Conservation (phyloP, 2,329 filamentous ascomycete genomes). For the Colletotrichum sp. region DNA sequence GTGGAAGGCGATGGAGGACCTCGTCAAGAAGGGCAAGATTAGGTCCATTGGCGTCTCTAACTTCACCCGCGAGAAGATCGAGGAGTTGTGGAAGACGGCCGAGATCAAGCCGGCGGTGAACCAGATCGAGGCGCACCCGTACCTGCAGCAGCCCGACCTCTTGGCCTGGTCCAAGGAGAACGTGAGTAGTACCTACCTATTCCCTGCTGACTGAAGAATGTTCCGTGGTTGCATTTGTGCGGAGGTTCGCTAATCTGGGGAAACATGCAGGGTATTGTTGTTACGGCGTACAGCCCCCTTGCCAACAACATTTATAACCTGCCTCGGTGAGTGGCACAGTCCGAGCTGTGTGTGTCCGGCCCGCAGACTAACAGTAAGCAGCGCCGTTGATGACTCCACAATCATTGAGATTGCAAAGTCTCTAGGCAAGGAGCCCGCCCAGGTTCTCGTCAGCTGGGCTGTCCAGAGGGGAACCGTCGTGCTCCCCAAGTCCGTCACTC, state of each 20-base stretch:
- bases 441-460: slow-evolving; percentile 59
- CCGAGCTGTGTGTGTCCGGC: not conserved
- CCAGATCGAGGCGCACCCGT: slow-evolving; percentile 56
- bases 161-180: slow-evolving; percentile 55
- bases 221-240: not conserved
- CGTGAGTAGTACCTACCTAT: not conserved
- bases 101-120: slow-evolving; percentile 55
- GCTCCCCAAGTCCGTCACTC: slow-evolving; percentile 59
- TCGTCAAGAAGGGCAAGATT: slow-evolving; percentile 58
- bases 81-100: slow-evolving; percentile 52
- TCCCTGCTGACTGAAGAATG: not conserved
- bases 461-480: slow-evolving; percentile 58
- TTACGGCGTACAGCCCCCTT: slow-evolving; percentile 64
- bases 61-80: slow-evolving; percentile 58
- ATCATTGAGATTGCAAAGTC: slow-evolving; percentile 58
- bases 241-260: not conserved
- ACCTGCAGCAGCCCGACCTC: slow-evolving; percentile 52
- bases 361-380: slow-evolving; percentile 15
- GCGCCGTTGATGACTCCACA: slow-evolving; percentile 52
- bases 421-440: slow-evolving; percentile 55
- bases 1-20: slow-evolving; percentile 65
- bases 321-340: slow-evolving; percentile 2
- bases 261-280: slow-evolving; percentile 49
- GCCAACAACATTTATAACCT: slow-evolving; percentile 56
- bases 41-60: slow-evolving; percentile 65